Evolutionary conservation across 2,329 filamentous ascomycete genomes (phyloP).

Genomic region (Bipolaris cookei): DNA sequence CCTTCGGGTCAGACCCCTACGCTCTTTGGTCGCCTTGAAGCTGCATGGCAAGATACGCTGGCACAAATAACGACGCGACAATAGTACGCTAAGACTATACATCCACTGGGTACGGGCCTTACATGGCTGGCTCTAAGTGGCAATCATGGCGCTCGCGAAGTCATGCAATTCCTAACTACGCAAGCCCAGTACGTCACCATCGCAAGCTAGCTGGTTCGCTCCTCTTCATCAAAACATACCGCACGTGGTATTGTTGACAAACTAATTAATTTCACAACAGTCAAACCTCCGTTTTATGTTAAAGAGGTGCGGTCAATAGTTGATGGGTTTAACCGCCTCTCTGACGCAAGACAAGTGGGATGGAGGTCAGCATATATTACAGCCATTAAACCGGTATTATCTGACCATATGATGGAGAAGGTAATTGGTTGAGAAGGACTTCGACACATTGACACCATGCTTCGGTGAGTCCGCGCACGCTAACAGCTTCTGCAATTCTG

Average conservation of each 20-base stretch:
- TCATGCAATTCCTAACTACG: background rate
- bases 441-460: background rate
- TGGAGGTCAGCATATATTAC: background rate
- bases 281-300: background rate
- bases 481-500: background rate
- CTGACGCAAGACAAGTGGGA: background rate
- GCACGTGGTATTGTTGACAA: background rate
- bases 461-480: background rate
- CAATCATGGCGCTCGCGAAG: background rate
- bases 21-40: background rate
- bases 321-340: background rate
- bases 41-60: background rate
- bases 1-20: background rate
- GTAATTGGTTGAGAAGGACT: background rate
- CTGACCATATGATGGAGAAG: background rate
- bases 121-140: background rate
- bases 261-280: background rate
- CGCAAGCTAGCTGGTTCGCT: background rate
- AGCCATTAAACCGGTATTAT: background rate
- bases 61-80: background rate
- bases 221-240: background rate
- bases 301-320: background rate
- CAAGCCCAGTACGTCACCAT: background rate
- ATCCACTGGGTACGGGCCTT: background rate
- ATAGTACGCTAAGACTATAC: background rate